A percentile compares a stretch with the other conserved stretches of the same genome.
Conservation (phyloP, 176 grass and related monocot species). For the Avena atlantica region DNA sequence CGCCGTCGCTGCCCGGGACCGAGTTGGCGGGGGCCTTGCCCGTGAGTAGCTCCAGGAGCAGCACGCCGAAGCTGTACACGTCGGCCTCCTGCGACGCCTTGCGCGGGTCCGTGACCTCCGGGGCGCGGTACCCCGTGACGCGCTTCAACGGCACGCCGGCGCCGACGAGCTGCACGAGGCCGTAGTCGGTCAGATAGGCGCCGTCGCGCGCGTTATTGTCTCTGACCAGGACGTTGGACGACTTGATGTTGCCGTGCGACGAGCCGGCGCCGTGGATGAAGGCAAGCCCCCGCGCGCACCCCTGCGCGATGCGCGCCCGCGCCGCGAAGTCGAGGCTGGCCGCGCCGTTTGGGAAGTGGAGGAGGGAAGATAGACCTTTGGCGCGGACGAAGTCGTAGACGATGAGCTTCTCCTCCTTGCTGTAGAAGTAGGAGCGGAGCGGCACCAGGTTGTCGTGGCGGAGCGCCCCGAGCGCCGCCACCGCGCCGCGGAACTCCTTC, state of each 20-base stretch:
- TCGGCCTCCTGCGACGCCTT: conserved; percentile 62
- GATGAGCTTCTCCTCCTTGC: conserved; percentile 82
- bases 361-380: conserved; percentile 63
- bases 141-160: conserved; percentile 47
- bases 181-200: conserved; percentile 65
- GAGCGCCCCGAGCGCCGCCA: conserved; percentile 54
- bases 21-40: conserved; percentile 58
- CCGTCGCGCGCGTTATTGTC: conserved; percentile 13
- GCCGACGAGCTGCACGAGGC: conserved; percentile 51
- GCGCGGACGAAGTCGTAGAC: conserved; percentile 66
- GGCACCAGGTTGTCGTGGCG: conserved; percentile 59
- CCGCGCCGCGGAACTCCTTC: conserved; percentile 67
- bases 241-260: conserved; percentile 94
- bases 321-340: conserved; percentile 53
- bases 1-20: conserved; percentile 45
- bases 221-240: conserved; percentile 74
- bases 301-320: conserved; percentile 61
- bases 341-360: conserved; percentile 56
- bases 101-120: conserved; percentile 54
- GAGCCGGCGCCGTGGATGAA: conserved; percentile 61
- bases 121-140: conserved; percentile 59
- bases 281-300: conserved; percentile 64
- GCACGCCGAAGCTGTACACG: conserved; percentile 83
- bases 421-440: conserved; percentile 81
- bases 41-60: conserved; percentile 74